Evolutionary conservation across 257 asterid genomes (phyloP).

Genomic region (Orobanche coerulescens): DNA sequence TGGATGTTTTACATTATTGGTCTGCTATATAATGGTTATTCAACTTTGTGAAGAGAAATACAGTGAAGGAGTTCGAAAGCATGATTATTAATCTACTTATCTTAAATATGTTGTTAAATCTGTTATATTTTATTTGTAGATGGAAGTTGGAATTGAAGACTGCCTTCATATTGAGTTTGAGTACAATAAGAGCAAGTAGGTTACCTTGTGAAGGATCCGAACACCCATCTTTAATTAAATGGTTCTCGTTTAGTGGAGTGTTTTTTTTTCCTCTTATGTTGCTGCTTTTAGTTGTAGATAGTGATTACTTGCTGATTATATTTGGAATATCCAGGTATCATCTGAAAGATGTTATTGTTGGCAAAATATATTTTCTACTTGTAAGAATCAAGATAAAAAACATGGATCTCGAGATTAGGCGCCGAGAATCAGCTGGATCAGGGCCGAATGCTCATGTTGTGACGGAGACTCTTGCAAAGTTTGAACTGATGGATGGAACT

Average conservation of each 20-base stretch:
- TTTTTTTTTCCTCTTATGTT: too few relatives aligned
- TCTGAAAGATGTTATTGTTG: conserved; percentile 89
- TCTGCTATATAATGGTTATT: conserved; percentile 6
- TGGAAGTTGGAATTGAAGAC: conserved; percentile 99
- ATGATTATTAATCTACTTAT: too few relatives aligned
- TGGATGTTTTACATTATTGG: too few relatives aligned
- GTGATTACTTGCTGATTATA: conserved; percentile 22
- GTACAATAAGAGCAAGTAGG: conserved; percentile 98
- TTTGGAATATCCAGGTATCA: conserved; percentile 65
- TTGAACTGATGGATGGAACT: conserved; percentile 99
- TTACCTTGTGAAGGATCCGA: too few relatives aligned
- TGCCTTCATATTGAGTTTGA: conserved; percentile 98
- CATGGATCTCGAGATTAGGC: conserved; percentile 96
- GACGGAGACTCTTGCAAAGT: conserved; percentile 99
- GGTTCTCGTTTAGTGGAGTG: too few relatives aligned
- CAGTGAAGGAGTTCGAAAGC: too few relatives aligned
- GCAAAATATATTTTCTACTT: conserved; percentile 91
- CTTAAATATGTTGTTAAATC: background rate
- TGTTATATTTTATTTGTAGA: conserved; percentile 42
- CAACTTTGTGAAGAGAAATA: conserved; percentile 8
- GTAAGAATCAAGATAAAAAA: conserved; percentile 94
- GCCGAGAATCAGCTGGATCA: conserved; percentile 94
- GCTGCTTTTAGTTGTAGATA: too few relatives aligned
- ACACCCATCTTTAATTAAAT: too few relatives aligned
- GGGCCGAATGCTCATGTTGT: conserved; percentile 94